Conservation (phyloP, 106 monocot species). For the Apostasia ramifera region DNA sequence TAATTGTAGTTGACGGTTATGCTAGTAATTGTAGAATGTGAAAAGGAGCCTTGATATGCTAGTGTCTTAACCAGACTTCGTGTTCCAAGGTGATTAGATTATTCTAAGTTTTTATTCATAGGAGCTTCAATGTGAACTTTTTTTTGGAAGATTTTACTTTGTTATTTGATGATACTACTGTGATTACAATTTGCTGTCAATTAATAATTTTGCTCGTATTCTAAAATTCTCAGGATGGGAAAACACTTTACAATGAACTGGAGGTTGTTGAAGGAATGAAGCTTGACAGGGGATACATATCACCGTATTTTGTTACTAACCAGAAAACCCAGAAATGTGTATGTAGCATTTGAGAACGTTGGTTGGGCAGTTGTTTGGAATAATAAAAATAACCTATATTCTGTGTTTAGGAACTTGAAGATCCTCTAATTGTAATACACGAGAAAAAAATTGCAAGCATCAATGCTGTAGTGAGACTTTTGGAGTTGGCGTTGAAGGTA, state of each 20-base stretch:
- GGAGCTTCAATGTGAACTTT: too few relatives aligned
- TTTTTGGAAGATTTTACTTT: too few relatives aligned
- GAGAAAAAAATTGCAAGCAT: conserved; percentile 86
- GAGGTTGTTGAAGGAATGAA: conserved; percentile 99
- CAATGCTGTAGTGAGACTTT: conserved; percentile 63
- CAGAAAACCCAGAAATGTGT: conserved; percentile 97
- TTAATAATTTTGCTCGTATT: background rate
- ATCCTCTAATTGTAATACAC: conserved; percentile 82
- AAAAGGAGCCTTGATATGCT: too few relatives aligned
- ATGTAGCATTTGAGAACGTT: conserved; percentile 15
- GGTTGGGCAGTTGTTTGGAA: background rate
- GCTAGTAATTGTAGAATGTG: too few relatives aligned
- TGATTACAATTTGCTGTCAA: too few relatives aligned
- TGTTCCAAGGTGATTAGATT: too few relatives aligned
- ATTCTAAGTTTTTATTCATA: too few relatives aligned
- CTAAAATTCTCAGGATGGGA: conserved; percentile 44
- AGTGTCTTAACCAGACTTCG: too few relatives aligned
- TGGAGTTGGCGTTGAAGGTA: conserved; percentile 80
- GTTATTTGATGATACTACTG: too few relatives aligned
- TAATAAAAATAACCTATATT: background rate
- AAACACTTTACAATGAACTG: conserved; percentile 88
- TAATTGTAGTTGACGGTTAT: too few relatives aligned
- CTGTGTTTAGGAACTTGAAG: conserved; percentile 60
- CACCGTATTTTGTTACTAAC: conserved; percentile 96
- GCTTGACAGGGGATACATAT: conserved; percentile 92